Conservation (phyloP, 805 yeast genomes). For the Wickerhamomyces mucosus region DNA sequence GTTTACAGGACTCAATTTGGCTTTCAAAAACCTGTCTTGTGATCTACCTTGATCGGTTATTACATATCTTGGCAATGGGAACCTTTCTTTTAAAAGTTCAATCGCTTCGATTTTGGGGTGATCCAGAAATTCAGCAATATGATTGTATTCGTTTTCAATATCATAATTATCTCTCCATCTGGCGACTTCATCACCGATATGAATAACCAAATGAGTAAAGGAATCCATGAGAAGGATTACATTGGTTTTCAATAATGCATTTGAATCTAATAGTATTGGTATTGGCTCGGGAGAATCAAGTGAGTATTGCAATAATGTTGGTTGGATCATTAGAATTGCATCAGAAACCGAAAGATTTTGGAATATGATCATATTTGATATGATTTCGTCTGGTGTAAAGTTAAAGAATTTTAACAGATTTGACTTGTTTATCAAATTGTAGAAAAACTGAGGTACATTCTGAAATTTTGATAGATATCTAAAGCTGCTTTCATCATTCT, state of each 20-base stretch:
- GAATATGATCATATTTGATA: slow-evolving; percentile 82
- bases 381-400: slow-evolving; percentile 96
- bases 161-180: slow-evolving; percentile 92
- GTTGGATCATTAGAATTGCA: slow-evolving; percentile 94
- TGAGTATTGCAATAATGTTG: slow-evolving; percentile 78
- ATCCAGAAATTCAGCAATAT: slow-evolving; percentile 70
- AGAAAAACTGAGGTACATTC: slow-evolving; percentile 87
- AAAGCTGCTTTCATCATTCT: too few relatives aligned
- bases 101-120: slow-evolving; percentile 87
- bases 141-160: slow-evolving; percentile 66
- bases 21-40: slow-evolving; percentile 88
- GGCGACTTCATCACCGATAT: slow-evolving; percentile 85
- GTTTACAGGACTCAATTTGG: slow-evolving; percentile 70
- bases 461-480: slow-evolving; percentile 69
- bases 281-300: slow-evolving; percentile 62
- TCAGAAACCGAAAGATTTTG: slow-evolving; percentile 79
- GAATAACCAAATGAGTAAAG: slow-evolving; percentile 88
- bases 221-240: slow-evolving; percentile 82
- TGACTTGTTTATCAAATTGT: slow-evolving; percentile 88
- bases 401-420: slow-evolving; percentile 90
- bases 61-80: slow-evolving; percentile 92
- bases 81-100: slow-evolving; percentile 75
- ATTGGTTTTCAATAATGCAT: slow-evolving; percentile 76
- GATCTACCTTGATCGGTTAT: slow-evolving; percentile 96
- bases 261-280: slow-evolving; percentile 87